A percentile compares a stretch with the other conserved stretches of the same genome.
These are phyloP conservation scores for Auxenochlorella pyrenoidosa DNA, from an alignment of 139 green algal genomes.

Conservation along the genomic window DNA sequence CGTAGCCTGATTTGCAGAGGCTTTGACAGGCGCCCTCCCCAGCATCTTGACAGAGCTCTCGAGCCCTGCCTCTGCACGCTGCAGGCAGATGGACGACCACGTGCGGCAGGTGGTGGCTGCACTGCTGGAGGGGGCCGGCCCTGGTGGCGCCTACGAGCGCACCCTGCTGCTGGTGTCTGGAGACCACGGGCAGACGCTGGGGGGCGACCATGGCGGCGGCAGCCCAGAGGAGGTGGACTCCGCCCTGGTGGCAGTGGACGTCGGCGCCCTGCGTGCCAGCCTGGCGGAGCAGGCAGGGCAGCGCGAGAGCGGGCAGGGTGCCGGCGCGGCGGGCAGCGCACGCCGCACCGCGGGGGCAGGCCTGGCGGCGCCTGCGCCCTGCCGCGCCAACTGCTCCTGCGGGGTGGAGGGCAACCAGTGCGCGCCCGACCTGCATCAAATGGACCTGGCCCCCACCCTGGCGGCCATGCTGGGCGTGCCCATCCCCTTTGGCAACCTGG, in stretches of 20 bases:
- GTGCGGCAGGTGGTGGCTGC: conserved; percentile 58
- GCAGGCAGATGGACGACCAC: conserved; percentile 81
- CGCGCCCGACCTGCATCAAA: conserved; percentile 67
- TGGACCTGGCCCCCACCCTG: conserved; percentile 89
- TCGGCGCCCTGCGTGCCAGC: conserved; percentile 38
- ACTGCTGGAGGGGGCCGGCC: conserved; percentile 50
- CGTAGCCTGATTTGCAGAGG: too few species aligned
- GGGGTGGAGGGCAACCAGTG: conserved; percentile 50
- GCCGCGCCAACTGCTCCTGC: conserved; percentile 38
- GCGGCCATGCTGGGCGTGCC: conserved; percentile 85
- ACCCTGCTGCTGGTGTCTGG: conserved; percentile 94
- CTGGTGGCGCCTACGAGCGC: conserved; percentile 57
- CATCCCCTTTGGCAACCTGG: conserved; percentile 85
- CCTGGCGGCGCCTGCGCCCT: conserved; percentile 1
- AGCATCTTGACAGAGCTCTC: too few species aligned
- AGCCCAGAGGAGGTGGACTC: conserved; percentile 85
- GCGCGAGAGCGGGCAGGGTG: not conserved
- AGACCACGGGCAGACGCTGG: conserved; percentile 93
- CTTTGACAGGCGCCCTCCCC: too few species aligned
- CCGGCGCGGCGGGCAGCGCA: not conserved
- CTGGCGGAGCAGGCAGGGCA: not conserved
- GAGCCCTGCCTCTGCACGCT: not conserved
- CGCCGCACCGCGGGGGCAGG: not conserved
- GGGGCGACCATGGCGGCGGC: conserved; percentile 94
- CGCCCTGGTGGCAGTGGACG: conserved; percentile 74